Base-by-base conservation (phyloP, 805 yeast species). In the Naumovozyma dairenensis region DNA sequence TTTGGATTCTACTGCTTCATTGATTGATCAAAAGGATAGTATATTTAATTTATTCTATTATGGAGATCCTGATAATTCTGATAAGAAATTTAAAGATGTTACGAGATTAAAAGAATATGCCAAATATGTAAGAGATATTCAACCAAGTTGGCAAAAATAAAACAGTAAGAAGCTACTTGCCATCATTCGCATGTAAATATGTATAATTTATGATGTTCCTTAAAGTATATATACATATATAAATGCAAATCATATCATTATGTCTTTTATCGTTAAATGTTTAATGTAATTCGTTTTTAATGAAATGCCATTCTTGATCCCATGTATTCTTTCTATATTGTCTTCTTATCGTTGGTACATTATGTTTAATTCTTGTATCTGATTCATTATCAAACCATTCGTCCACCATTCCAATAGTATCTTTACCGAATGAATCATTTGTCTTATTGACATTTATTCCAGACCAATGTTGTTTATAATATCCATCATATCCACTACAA, bases 1-100 rank as follows among this genome's bases (percentile, higher is more conserved):
- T 28, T 27, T 50, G 33, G 13, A 24, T 24, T 6, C 13, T 12
- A 5, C 13, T 12, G 7, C 26, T 8, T 6, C 8, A 10, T 59
- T 30, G 32, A 51, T 32, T 53, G 44, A 46, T 19, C 45, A 49
- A 7, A 44, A 29, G 6, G 49, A 51, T n/a, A 54, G 59, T 29
- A 46, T 48, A 6, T 58, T 58, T 35, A 57, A 66, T 35, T 39
- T 66, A 28, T 69, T 69, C 37, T 67, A 59, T 40, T 54, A 66
- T 25, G 71, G 72, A 0, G 50, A 53, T 24, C 50, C 53, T 4
- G 40, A 38, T 4, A 40, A 42, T 13, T 34, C 42, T 6, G 42
- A 39, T 8, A 39, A 36, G 7, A 38, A 28, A 21, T 26, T 35
- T 5, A n/a, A 16, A 5, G 32, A 45, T 16, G 27, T 34, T 13